Evolutionary conservation across 2,329 filamentous ascomycete genomes (phyloP).

Genomic region (Malbranchea zuffiana): DNA sequence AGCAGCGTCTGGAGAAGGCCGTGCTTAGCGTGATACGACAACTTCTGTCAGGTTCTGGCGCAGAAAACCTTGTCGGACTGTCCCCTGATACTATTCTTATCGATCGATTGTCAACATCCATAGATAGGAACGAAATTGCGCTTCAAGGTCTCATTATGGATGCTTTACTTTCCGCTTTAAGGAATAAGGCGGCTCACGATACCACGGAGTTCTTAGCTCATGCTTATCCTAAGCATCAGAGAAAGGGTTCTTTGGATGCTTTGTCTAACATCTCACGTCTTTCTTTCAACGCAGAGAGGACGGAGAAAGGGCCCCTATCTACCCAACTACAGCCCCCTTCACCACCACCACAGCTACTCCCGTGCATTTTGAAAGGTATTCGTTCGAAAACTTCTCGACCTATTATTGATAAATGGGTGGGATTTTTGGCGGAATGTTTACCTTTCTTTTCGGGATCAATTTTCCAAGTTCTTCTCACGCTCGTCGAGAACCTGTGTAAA

Average conservation of each 20-base stretch:
- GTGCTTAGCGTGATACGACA: constrained; percentile 55
- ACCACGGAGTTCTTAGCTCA: constrained; percentile 24
- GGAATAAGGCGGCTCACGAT: constrained; percentile 41
- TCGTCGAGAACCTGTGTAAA: constrained; percentile 79
- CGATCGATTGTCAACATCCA: constrained; percentile 51
- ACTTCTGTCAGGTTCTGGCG: constrained; percentile 30
- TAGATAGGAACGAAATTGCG: constrained; percentile 53
- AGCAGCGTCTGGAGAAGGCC: constrained; percentile 58
- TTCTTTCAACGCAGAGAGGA: constrained; percentile 37
- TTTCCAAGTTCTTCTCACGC: constrained; percentile 78
- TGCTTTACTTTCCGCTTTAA: constrained; percentile 63
- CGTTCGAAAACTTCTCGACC: constrained; percentile 60
- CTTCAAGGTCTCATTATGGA: constrained; percentile 70
- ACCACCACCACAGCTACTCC: constrained; percentile 58
- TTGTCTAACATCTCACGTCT: constrained; percentile 33
- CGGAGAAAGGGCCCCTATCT: constrained; percentile 29
- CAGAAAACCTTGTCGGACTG: constrained; percentile 29
- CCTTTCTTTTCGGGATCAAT: constrained; percentile 75
- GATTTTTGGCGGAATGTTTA: constrained; percentile 70
- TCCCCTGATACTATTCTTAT: constrained; percentile 63
- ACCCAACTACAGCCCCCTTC: constrained; percentile 37
- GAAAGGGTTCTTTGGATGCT: constrained; percentile 31
- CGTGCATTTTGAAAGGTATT: constrained; percentile 72
- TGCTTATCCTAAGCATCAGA: constrained; percentile 26
- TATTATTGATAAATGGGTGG: constrained; percentile 84